Conservation (phyloP, 2,329 filamentous ascomycete species). For the Drechmeria coniospora region DNA sequence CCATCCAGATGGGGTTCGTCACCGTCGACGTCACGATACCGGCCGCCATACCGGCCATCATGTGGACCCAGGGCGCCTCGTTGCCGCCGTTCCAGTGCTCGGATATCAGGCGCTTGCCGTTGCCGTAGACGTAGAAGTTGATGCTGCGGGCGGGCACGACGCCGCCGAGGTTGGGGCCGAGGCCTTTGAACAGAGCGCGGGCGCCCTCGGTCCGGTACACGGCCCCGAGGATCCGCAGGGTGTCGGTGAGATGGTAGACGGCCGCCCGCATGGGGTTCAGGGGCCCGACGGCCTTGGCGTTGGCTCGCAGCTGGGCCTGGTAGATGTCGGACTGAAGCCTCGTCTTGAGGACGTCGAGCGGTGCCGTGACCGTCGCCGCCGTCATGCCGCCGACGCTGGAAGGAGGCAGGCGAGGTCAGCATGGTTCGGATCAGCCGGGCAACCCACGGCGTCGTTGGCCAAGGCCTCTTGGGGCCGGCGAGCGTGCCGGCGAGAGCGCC, state of each 20-base stretch:
- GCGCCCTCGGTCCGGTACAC: slow-evolving; percentile 73
- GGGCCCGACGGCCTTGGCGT: slow-evolving; percentile 27
- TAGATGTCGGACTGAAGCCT: slow-evolving; percentile 91
- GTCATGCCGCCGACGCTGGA: slow-evolving; percentile 75
- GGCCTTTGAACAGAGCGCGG: slow-evolving; percentile 80
- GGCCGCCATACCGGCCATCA: slow-evolving; percentile 59
- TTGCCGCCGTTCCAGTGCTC: slow-evolving; percentile 56
- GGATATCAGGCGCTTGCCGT: slow-evolving; percentile 70
- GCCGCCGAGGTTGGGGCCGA: slow-evolving; percentile 79
- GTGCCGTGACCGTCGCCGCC: slow-evolving; percentile 79
- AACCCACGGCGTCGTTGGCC: too few relatives aligned
- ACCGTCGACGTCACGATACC: slow-evolving; percentile 78
- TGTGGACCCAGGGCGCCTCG: slow-evolving; percentile 61
- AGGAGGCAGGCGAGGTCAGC: slow-evolving; percentile 6
- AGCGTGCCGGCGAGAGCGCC: too few relatives aligned
- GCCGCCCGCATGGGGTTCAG: slow-evolving; percentile 52
- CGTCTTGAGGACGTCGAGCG: slow-evolving; percentile 87
- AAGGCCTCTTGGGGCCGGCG: too few relatives aligned
- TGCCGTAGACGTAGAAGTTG: slow-evolving; percentile 89
- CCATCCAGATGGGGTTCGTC: slow-evolving; percentile 92
- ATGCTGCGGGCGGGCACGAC: slow-evolving; percentile 82
- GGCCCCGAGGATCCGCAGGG: slow-evolving; percentile 66
- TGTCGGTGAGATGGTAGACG: slow-evolving; percentile 66
- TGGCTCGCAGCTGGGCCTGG: slow-evolving; percentile 60
- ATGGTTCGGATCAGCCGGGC: slow-evolving; percentile 1